phyloP scores from a whole-genome alignment of 2,329 filamentous ascomycete genomes.

The Pyricularia sp. region DNA sequence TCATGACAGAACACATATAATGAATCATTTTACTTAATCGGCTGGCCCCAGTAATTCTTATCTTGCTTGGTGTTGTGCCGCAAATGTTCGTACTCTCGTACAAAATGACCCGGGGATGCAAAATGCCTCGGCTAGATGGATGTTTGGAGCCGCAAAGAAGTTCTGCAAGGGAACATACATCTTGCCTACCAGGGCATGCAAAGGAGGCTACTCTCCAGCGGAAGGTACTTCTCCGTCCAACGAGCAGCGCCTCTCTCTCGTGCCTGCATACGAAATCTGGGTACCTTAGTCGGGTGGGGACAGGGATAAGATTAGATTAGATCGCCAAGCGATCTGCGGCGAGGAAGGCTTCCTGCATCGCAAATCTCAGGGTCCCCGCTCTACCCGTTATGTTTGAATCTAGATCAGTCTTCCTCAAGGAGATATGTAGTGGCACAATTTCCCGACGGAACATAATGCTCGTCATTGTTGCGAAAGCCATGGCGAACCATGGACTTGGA shows the following conservation, averaged over 20 bases:
- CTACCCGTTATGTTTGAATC: background rate
- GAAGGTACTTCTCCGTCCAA: background rate
- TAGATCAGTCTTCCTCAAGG: background rate
- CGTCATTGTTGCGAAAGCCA: background rate
- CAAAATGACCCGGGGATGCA: background rate
- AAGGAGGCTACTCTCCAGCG: background rate
- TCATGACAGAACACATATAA: background rate
- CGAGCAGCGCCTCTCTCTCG: background rate
- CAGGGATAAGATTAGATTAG: conserved; percentile 8
- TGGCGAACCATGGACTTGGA: background rate
- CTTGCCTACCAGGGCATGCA: background rate
- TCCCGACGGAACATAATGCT: background rate
- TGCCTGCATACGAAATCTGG: background rate
- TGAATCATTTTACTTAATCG: background rate
- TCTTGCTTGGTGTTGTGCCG: background rate
- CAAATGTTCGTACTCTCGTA: background rate
- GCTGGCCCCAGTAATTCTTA: background rate
- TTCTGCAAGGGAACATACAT: background rate
- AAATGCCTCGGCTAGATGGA: background rate
- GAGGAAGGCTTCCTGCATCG: background rate
- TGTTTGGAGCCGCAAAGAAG: background rate
- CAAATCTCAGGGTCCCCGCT: background rate
- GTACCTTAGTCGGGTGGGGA: background rate
- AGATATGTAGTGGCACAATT: background rate
- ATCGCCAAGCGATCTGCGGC: conserved; percentile 9